These are phyloP conservation scores for Diaporthe ampelina DNA, from an alignment of 2,329 filamentous ascomycete species.

Conservation along the genomic window DNA sequence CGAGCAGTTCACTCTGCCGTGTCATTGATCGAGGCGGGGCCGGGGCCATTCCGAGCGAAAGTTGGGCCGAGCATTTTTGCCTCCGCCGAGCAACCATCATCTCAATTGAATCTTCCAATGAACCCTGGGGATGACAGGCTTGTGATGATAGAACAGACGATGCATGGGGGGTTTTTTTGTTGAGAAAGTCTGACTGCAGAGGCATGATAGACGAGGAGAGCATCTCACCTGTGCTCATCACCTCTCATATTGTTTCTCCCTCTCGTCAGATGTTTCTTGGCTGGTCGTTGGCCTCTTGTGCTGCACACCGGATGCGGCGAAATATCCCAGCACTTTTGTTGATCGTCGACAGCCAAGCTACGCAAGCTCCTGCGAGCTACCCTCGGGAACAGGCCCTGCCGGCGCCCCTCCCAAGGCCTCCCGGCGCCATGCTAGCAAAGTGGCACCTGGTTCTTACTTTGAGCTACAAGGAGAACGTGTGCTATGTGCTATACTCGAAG, in stretches of 20 bases:
- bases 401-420: constrained; percentile 11
- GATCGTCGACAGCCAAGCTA: constrained; percentile 13
- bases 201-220: neutral
- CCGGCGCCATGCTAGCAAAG: constrained; percentile 19
- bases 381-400: constrained; percentile 12
- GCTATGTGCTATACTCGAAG: constrained; percentile 25
- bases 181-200: neutral
- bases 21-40: constrained; percentile 18
- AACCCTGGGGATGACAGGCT: no score
- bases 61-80: constrained; percentile 27
- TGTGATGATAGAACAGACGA: neutral
- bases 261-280: constrained; percentile 5
- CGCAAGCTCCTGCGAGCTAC: constrained; percentile 12
- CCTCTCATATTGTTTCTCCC: neutral
- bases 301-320: constrained; percentile 30
- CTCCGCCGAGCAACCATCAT: constrained; percentile 17
- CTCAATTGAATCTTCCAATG: neutral
- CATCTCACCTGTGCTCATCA: neutral
- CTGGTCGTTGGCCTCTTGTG: neutral
- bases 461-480: neutral
- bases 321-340: constrained; percentile 16
- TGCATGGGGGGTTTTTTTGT: constrained; percentile 17
- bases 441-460: neutral
- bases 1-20: neutral
- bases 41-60: constrained; percentile 30